phyloP scores from a whole-genome alignment of 495 filamentous ascomycete genomes.

The Bryoglossum gracile region DNA sequence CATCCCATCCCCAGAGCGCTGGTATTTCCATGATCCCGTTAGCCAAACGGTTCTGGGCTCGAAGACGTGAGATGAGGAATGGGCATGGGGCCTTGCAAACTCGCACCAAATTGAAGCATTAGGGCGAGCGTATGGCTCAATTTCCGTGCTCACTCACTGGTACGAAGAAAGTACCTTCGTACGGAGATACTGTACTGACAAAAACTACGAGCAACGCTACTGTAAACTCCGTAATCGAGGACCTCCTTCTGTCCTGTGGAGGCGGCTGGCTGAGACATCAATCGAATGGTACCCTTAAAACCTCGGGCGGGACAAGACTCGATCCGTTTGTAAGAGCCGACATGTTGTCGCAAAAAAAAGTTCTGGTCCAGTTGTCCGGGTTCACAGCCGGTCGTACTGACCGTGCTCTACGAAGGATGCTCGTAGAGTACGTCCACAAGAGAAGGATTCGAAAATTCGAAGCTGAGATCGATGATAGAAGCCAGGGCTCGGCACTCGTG shows the following conservation, averaged over 20 bases:
- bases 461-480: no score
- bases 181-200: no score
- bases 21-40: background rate
- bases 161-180: no score
- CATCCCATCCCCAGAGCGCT: no score
- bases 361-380: conserved; percentile 1
- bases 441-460: no score
- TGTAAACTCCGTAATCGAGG: no score
- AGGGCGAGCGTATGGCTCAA: background rate
- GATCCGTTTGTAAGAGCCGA: background rate
- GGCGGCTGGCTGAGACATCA: background rate
- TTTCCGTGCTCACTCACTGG: background rate
- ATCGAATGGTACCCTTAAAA: background rate
- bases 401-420: no score
- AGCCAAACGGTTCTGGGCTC: no score
- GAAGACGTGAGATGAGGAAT: background rate
- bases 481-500: background rate
- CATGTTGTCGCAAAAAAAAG: background rate
- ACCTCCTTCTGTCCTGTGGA: background rate
- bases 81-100: background rate
- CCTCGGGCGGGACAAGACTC: background rate
- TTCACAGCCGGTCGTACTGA: conserved; percentile 1
- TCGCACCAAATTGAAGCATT: background rate
- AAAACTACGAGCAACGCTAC: no score
- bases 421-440: background rate